A percentile compares a stretch with the other conserved stretches of the same genome.
These are phyloP conservation scores for Babesia caballi DNA, from an alignment of 169 alveolate species.

Conservation along the genomic window DNA sequence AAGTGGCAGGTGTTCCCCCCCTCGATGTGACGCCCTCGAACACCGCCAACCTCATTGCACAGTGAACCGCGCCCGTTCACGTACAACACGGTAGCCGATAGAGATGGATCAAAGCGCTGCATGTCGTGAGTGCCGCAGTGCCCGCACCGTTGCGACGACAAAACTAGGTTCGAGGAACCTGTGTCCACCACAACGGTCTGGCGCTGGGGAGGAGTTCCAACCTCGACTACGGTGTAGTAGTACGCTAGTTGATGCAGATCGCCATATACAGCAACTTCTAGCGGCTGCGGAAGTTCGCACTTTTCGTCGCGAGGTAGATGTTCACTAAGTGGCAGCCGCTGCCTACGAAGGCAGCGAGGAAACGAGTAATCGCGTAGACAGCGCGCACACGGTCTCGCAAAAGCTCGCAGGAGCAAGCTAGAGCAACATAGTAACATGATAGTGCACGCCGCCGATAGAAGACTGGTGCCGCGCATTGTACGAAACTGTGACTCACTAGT, in stretches of 20 bases:
- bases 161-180: constrained; percentile 68
- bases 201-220: constrained; percentile 69
- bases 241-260: constrained; percentile 73
- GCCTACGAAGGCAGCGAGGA: neutral
- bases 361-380: neutral
- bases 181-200: constrained; percentile 74
- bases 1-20: constrained; percentile 38
- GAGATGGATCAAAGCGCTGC: constrained; percentile 38
- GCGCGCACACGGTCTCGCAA: neutral
- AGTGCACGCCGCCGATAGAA: too few species aligned
- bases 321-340: neutral
- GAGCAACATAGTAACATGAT: too few species aligned
- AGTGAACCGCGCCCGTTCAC: constrained; percentile 33
- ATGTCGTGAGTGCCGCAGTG: constrained; percentile 71
- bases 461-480: too few species aligned
- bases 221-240: constrained; percentile 57
- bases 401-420: neutral
- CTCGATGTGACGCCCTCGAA: constrained; percentile 10
- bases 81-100: constrained; percentile 57
- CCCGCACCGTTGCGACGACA: constrained; percentile 58
- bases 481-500: too few species aligned
- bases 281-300: neutral
- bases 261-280: constrained; percentile 55
- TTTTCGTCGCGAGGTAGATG: neutral
- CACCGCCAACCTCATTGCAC: constrained; percentile 50